Percentiles rank a stretch among this genome's conserved stretches.
Conservation (phyloP, 2,329 filamentous ascomycete species). For the Colletotrichum orchidophilum region DNA sequence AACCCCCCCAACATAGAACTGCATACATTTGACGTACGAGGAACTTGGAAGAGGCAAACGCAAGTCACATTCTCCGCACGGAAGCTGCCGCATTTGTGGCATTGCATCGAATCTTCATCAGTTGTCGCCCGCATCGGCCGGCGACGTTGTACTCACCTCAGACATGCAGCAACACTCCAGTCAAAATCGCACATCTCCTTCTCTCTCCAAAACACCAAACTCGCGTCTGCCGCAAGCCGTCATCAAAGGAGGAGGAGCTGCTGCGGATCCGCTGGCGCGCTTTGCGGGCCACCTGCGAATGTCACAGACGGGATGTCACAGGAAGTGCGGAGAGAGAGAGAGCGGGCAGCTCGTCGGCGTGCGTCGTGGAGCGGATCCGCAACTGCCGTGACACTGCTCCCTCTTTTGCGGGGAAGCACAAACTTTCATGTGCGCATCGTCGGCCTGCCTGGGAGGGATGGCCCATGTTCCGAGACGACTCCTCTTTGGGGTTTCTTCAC, state of each 20-base stretch:
- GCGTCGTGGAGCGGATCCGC: constrained; percentile 5
- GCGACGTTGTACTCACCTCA: not conserved
- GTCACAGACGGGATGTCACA: not conserved
- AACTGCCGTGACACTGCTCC: not conserved
- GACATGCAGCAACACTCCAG: not conserved
- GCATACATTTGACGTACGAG: not conserved
- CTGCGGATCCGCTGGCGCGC: not conserved
- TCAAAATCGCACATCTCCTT: not conserved
- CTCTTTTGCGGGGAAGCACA: not conserved
- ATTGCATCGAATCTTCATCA: not conserved
- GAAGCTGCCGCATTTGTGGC: not conserved
- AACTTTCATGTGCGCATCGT: not conserved
- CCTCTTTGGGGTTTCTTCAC: not conserved
- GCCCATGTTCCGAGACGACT: not conserved
- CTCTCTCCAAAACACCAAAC: not conserved
- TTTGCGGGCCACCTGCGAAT: no score
- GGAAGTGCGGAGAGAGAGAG: not conserved
- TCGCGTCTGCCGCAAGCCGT: no score
- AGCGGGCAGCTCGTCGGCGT: no score
- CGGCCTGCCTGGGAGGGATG: not conserved
- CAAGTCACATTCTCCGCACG: not conserved
- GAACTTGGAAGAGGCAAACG: not conserved
- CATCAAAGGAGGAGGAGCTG: not conserved
- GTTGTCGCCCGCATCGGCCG: not conserved
- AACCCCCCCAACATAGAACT: not conserved